These are phyloP conservation scores for Bremia lactucae DNA, from an alignment of 352 stramenopile species.

Conservation along the genomic window DNA sequence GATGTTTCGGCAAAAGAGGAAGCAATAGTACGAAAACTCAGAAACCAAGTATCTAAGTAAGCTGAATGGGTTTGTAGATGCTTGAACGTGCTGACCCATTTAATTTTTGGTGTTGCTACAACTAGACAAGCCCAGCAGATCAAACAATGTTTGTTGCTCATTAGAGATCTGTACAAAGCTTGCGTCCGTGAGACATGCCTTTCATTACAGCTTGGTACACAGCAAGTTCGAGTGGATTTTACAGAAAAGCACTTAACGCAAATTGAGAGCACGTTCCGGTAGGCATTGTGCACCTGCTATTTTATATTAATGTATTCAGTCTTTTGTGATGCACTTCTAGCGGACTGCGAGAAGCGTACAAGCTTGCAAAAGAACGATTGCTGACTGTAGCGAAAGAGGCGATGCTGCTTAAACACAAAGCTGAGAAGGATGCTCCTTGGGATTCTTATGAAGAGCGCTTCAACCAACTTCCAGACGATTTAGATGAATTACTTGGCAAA, in stretches of 20 bases:
- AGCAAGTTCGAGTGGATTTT: constrained; percentile 62
- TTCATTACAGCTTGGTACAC: constrained; percentile 41
- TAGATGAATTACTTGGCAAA: constrained; percentile 60
- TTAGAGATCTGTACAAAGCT: constrained; percentile 33
- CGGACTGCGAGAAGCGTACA: constrained; percentile 45
- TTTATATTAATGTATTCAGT: constrained; percentile 1
- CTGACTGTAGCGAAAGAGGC: constrained; percentile 45
- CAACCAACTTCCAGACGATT: constrained; percentile 47
- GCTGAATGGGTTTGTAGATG: constrained; percentile 1
- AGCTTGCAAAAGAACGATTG: constrained; percentile 55
- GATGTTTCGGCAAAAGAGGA: constrained; percentile 73
- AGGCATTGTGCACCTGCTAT: constrained; percentile 3
- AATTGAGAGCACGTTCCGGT: constrained; percentile 39
- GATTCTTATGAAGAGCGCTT: constrained; percentile 58
- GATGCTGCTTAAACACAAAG: constrained; percentile 54
- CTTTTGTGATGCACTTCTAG: constrained; percentile 7
- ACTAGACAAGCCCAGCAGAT: constrained; percentile 60
- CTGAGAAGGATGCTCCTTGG: constrained; percentile 58
- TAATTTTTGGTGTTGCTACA: neutral
- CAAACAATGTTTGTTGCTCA: constrained; percentile 42
- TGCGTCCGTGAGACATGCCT: constrained; percentile 47
- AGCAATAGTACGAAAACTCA: constrained; percentile 63
- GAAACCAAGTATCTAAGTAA: constrained; percentile 53
- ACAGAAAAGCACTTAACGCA: constrained; percentile 48
- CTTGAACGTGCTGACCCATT: constrained; percentile 1